phyloP scores from a whole-genome alignment of 176 grass and related monocot species.

The Eleusine indica region DNA sequence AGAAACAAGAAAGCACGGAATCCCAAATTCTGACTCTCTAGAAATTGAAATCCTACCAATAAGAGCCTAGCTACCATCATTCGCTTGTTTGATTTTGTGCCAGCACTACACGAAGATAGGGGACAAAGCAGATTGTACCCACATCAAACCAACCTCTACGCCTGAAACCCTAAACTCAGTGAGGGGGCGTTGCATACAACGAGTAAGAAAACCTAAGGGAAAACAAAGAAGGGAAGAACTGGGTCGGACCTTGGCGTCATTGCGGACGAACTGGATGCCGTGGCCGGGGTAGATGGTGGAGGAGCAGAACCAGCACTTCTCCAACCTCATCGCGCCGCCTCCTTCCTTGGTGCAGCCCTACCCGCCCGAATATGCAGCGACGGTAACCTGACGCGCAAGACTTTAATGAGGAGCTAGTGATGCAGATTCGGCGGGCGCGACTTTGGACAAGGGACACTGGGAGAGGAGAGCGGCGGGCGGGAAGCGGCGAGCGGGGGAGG shows the following conservation, averaged over 20 bases:
- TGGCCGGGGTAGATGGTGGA: slow-evolving; percentile 90
- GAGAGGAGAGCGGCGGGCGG: no score
- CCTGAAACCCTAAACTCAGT: neutral
- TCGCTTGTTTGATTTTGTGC: neutral
- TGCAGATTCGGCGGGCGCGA: neutral
- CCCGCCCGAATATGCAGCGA: neutral
- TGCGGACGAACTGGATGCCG: slow-evolving; percentile 94
- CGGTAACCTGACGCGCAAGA: neutral
- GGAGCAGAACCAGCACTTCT: slow-evolving; percentile 99
- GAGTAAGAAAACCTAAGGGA: neutral
- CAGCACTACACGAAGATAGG: neutral
- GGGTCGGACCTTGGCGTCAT: slow-evolving; percentile 80
- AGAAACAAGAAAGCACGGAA: neutral
- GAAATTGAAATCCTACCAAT: neutral
- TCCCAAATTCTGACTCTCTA: neutral
- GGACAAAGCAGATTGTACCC: neutral
- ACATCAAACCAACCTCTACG: neutral
- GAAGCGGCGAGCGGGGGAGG: no score
- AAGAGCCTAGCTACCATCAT: neutral
- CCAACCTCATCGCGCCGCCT: slow-evolving; percentile 78
- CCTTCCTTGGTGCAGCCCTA: slow-evolving; percentile 17
- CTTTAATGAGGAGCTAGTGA: neutral
- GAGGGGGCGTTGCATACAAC: neutral
- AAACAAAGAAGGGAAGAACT: neutral
- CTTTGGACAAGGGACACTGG: no score